Conservation (phyloP, 805 yeast species). For the Teunomyces stri region DNA sequence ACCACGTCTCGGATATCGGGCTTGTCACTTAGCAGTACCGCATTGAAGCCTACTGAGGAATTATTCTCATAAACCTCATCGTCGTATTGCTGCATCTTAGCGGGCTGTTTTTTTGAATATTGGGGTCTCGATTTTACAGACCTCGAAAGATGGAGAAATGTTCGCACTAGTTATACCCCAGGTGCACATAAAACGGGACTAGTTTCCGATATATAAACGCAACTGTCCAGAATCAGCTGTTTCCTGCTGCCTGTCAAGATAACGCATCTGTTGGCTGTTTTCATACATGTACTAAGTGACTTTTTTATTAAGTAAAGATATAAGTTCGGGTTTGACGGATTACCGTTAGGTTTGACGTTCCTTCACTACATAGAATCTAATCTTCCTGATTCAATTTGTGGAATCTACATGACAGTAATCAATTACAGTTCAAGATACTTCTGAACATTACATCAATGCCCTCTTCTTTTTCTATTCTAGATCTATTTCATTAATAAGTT, state of each 20-base stretch:
- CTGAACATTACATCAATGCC: too few species aligned
- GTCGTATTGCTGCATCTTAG: background rate
- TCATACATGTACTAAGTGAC: too few species aligned
- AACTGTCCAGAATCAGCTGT: background rate
- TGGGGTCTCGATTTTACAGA: background rate
- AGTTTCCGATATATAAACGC: background rate
- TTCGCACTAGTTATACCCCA: background rate
- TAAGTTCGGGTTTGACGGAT: too few species aligned
- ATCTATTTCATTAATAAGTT: too few species aligned
- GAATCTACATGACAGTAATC: too few species aligned
- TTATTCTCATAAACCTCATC: constrained; percentile 7
- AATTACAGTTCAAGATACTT: too few species aligned
- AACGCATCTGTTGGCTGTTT: too few species aligned
- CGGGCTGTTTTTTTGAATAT: background rate
- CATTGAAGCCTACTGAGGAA: constrained; percentile 15
- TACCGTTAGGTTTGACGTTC: too few species aligned
- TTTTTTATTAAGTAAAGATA: too few species aligned
- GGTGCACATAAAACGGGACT: background rate
- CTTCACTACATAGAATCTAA: too few species aligned
- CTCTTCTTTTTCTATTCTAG: too few species aligned
- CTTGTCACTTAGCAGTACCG: constrained; percentile 10
- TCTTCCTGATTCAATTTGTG: too few species aligned
- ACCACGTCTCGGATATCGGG: constrained; percentile 32
- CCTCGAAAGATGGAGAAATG: background rate
- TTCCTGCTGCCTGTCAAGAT: background rate